Evolutionary conservation across 2,329 filamentous ascomycete species (phyloP).

Genomic region (Whalleya microplaca): DNA sequence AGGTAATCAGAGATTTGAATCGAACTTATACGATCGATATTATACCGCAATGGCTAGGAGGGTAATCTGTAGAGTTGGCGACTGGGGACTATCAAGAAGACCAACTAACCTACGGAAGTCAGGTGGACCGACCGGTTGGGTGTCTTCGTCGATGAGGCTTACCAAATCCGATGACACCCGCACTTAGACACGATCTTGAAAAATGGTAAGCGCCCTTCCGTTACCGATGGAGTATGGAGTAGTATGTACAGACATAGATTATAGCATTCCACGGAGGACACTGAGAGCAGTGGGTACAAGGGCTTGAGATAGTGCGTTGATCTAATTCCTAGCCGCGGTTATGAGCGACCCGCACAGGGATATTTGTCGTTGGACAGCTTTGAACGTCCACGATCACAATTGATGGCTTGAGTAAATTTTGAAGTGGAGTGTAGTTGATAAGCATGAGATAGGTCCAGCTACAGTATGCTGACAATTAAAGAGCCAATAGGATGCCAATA

Average conservation of each 20-base stretch:
- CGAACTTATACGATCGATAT: constrained; percentile 11
- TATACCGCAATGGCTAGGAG: constrained; percentile 15
- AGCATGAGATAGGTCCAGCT: too few relatives aligned
- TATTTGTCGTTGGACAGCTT: too few relatives aligned
- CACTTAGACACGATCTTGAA: constrained; percentile 1
- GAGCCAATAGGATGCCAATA: too few relatives aligned
- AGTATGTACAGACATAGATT: not conserved
- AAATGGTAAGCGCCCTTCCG: not conserved
- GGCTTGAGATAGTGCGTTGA: not conserved
- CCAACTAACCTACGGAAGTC: not conserved
- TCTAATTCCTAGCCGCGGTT: not conserved
- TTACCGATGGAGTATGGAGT: not conserved
- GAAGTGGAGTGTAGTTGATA: too few relatives aligned
- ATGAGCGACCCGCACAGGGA: too few relatives aligned
- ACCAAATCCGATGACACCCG: constrained; percentile 15
- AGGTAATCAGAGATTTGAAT: constrained; percentile 3
- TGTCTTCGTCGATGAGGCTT: constrained; percentile 5
- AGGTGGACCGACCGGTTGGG: constrained; percentile 10
- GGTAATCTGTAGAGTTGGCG: constrained; percentile 4
- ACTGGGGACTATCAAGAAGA: not conserved
- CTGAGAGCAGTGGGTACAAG: not conserved
- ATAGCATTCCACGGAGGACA: not conserved
- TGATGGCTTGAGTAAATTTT: too few relatives aligned
- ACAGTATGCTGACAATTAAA: too few relatives aligned
- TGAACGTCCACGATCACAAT: too few relatives aligned